Evolutionary conservation across 345 rosid species (phyloP).

Genomic region (Citrus glauca): DNA sequence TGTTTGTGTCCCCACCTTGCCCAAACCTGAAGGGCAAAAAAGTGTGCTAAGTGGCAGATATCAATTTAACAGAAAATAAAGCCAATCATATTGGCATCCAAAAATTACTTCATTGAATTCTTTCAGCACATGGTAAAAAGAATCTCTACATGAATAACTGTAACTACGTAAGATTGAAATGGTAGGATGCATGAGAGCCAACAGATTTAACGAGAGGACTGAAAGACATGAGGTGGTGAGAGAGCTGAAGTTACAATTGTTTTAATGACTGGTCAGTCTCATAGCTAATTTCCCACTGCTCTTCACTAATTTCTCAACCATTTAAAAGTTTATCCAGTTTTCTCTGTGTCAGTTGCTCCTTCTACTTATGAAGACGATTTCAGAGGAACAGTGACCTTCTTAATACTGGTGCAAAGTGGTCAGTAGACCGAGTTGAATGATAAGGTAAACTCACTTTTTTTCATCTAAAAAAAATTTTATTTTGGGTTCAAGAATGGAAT

Average conservation of each 20-base stretch:
- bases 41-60: neutral
- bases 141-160: neutral
- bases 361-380: neutral
- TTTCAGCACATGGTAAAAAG: neutral
- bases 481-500: neutral
- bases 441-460: neutral
- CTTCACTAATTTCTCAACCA: constrained; percentile 7
- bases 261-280: neutral
- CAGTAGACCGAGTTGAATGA: neutral
- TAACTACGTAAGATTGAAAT: neutral
- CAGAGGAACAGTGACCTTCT: neutral
- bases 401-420: neutral
- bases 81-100: neutral
- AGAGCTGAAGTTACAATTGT: neutral
- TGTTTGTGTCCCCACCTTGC: constrained; percentile 61
- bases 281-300: neutral
- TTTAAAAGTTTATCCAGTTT: neutral
- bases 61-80: neutral
- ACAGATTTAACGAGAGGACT: neutral
- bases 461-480: neutral
- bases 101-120: neutral
- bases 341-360: neutral
- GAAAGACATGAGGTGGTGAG: neutral
- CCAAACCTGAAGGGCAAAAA: constrained; percentile 55
- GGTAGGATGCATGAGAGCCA: neutral